phyloP scores from a whole-genome alignment of 2,329 filamentous ascomycete species.

The Cytospora paraplurivora region DNA sequence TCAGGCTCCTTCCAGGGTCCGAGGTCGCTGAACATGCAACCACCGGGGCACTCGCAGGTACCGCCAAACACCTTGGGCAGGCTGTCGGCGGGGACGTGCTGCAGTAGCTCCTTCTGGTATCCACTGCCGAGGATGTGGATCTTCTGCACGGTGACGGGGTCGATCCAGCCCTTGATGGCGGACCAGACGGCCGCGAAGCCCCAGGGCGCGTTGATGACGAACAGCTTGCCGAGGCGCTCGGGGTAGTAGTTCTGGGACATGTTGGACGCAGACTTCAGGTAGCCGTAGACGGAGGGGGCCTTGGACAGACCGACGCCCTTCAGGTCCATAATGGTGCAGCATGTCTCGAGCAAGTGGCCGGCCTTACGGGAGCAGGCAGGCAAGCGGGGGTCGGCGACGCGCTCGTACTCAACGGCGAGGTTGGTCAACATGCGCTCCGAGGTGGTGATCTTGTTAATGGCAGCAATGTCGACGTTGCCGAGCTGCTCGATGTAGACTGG shows the following conservation, averaged over 20 bases:
- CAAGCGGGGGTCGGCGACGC: slow-evolving; percentile 86
- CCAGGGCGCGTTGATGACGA: slow-evolving; percentile 98
- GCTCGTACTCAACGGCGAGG: slow-evolving; percentile 97
- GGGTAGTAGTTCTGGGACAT: slow-evolving; percentile 99
- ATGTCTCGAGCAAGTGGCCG: slow-evolving; percentile 89
- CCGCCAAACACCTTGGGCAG: slow-evolving; percentile 86
- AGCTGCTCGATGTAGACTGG: slow-evolving; percentile 97
- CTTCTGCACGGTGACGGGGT: slow-evolving; percentile 95
- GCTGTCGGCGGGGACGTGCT: slow-evolving; percentile 86
- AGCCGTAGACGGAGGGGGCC: slow-evolving; percentile 81
- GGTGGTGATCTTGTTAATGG: slow-evolving; percentile 92
- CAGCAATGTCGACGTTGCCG: slow-evolving; percentile 85
- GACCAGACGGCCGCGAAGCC: slow-evolving; percentile 85
- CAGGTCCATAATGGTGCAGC: slow-evolving; percentile 97
- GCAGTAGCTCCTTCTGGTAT: slow-evolving; percentile 83
- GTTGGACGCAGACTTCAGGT: slow-evolving; percentile 79
- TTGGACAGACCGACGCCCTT: slow-evolving; percentile 88
- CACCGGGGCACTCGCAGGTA: slow-evolving; percentile 76
- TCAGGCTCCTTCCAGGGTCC: slow-evolving; percentile 83
- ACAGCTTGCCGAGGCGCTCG: slow-evolving; percentile 92
- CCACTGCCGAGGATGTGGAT: slow-evolving; percentile 83
- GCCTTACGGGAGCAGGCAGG: slow-evolving; percentile 94
- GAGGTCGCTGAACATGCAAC: slow-evolving; percentile 83
- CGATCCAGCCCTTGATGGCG: slow-evolving; percentile 89
- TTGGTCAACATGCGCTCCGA: slow-evolving; percentile 94